Conservation (phyloP, 148 eudicot species). For the Cornus florida region DNA sequence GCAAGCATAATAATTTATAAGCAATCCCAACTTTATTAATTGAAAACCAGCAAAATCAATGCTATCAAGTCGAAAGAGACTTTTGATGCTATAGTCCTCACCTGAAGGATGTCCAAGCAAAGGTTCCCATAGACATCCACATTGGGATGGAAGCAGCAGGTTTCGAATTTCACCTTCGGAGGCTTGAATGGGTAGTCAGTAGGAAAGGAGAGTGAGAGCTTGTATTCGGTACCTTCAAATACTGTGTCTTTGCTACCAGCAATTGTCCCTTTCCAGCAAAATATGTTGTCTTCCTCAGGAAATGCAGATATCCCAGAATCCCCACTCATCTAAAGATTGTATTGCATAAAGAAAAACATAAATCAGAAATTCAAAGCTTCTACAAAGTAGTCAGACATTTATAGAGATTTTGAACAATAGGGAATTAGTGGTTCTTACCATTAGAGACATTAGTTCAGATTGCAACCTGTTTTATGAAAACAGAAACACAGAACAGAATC, state of each 20-base stretch:
- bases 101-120: conserved; percentile 97
- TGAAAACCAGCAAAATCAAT: background rate
- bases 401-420: background rate
- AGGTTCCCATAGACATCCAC: conserved; percentile 83
- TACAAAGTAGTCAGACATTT: background rate
- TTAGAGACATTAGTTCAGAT: conserved; percentile 90
- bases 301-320: conserved; percentile 91
- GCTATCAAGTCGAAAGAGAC: background rate
- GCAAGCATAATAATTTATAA: background rate
- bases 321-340: conserved; percentile 77
- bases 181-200: conserved; percentile 93
- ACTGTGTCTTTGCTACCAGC: conserved; percentile 94
- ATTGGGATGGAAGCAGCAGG: conserved; percentile 88
- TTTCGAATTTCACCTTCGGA: conserved; percentile 91
- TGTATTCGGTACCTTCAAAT: conserved; percentile 94
- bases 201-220: conserved; percentile 71
- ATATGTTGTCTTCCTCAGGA: conserved; percentile 95
- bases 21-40: too few relatives aligned
- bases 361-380: background rate
- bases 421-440: conserved; percentile 47
- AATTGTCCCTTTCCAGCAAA: conserved; percentile 95
- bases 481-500: conserved; percentile 6
- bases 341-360: background rate
- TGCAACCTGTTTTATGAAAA: conserved; percentile 68
- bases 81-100: conserved; percentile 7